phyloP scores from a whole-genome alignment of 345 rosid genomes.

The Moricandia arvensis region DNA sequence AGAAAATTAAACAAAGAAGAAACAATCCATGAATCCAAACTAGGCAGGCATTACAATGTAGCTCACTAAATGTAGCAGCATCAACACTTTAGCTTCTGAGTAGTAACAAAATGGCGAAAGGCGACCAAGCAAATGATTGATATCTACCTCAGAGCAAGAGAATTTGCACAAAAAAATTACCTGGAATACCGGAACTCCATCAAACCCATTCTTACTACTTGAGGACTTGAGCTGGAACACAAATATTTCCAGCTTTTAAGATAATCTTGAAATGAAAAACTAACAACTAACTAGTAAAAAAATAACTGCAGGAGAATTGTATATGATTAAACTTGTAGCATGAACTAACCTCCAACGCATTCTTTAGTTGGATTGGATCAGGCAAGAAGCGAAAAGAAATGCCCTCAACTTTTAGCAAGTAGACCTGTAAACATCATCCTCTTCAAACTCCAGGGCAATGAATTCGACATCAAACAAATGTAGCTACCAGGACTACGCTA shows the following conservation, averaged over 20 bases:
- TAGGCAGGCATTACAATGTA: background rate
- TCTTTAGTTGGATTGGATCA: constrained; percentile 89
- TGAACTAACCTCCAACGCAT: constrained; percentile 75
- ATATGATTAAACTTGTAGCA: background rate
- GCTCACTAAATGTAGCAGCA: background rate
- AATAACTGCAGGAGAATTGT: background rate
- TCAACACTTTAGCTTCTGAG: background rate
- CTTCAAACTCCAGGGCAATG: background rate
- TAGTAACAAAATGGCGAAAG: background rate
- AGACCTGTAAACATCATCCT: constrained; percentile 50
- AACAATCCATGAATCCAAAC: background rate
- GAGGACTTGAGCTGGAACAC: constrained; percentile 59
- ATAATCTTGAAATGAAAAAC: background rate
- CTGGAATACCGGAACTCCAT: constrained; percentile 98
- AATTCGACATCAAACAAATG: background rate
- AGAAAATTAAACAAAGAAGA: too few species aligned
- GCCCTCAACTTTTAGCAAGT: constrained; percentile 87
- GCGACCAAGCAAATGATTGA: background rate
- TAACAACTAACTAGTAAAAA: background rate
- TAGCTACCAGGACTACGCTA: background rate
- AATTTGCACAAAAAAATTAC: constrained; percentile 36
- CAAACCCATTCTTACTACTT: constrained; percentile 58
- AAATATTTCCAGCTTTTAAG: constrained; percentile 12
- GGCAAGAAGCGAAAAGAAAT: constrained; percentile 93
- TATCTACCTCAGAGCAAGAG: background rate